A percentile compares a stretch with the other conserved stretches of the same genome.
These are phyloP conservation scores for Sextonia rubra DNA, from an alignment of 164 flowering plant species.

Conservation along the genomic window DNA sequence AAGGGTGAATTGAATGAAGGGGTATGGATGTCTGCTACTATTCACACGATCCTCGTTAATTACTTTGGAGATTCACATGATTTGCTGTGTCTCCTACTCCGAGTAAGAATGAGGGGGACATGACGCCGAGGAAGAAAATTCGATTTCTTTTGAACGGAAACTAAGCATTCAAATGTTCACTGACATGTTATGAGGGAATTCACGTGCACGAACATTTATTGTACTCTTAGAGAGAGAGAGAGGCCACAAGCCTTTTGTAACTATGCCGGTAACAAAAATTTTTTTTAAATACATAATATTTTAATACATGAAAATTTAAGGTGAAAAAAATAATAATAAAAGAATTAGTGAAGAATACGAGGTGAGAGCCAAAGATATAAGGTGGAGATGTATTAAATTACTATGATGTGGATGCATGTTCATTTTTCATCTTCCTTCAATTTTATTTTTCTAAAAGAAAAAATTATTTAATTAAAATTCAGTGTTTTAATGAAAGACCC, in stretches of 20 bases:
- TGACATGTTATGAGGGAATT: not conserved
- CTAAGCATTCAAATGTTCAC: not conserved
- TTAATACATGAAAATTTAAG: no score
- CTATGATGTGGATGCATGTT: no score
- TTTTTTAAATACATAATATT: no score
- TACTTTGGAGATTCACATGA: conserved; percentile 39
- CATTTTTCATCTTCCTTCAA: no score
- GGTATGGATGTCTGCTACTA: conserved; percentile 24
- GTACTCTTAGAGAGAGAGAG: not conserved
- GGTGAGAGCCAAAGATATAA: not conserved
- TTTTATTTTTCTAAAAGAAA: no score
- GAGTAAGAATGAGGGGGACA: not conserved
- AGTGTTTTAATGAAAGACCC: no score
- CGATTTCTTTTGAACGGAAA: not conserved
- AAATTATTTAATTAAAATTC: no score
- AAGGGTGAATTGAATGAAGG: conserved; percentile 30
- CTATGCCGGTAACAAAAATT: no score
- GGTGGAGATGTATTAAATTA: no score
- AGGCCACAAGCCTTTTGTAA: no score
- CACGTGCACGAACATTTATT: conserved; percentile 2
- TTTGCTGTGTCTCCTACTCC: conserved; percentile 13
- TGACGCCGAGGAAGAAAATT: not conserved
- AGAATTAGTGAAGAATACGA: not conserved
- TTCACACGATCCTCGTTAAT: conserved; percentile 62
- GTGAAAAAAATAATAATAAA: no score